Percentiles rank a stretch among this genome's conserved stretches.
Conservation (phyloP, 208 protist genomes). For the Strigomonas culicis region DNA sequence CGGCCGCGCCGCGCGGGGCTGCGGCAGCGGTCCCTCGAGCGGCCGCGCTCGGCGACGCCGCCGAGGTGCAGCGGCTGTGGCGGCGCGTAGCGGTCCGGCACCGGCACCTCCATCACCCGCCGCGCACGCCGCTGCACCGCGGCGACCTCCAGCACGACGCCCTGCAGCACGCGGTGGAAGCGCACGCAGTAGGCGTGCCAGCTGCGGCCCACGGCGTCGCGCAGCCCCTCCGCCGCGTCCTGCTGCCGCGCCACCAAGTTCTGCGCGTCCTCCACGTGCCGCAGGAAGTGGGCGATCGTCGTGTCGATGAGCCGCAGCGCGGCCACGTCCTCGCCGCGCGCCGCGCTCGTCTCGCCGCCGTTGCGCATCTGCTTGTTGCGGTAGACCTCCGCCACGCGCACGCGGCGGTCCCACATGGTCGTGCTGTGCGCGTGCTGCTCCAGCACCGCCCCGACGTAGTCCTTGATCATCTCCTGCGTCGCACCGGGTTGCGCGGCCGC, state of each 20-base stretch:
- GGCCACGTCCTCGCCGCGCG: not conserved
- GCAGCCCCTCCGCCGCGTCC: slow-evolving; percentile 10
- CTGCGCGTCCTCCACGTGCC: not conserved
- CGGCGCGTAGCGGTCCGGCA: not conserved
- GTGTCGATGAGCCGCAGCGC: not conserved
- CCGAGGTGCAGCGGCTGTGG: slow-evolving; percentile 1
- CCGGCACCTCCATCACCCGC: not conserved
- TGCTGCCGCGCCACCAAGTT: slow-evolving; percentile 10
- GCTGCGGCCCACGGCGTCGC: slow-evolving; percentile 1
- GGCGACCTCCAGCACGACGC: not conserved
- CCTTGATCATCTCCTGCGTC: slow-evolving; percentile 11
- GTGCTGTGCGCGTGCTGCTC: not conserved
- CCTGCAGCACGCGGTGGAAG: not conserved
- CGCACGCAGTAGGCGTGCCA: slow-evolving; percentile 5
- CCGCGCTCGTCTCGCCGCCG: not conserved
- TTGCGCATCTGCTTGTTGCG: not conserved
- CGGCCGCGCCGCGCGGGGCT: too few relatives aligned
- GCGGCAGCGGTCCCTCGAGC: too few relatives aligned
- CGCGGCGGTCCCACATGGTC: not conserved
- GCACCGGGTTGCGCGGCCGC: slow-evolving; percentile 3
- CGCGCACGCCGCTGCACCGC: not conserved
- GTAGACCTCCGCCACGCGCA: slow-evolving; percentile 4
- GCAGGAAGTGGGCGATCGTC: not conserved
- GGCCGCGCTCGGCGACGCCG: not conserved
- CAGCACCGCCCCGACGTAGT: slow-evolving; percentile 1